Evolutionary conservation across 495 filamentous ascomycete species (phyloP).

Genomic region (Penicillium turbatum): DNA sequence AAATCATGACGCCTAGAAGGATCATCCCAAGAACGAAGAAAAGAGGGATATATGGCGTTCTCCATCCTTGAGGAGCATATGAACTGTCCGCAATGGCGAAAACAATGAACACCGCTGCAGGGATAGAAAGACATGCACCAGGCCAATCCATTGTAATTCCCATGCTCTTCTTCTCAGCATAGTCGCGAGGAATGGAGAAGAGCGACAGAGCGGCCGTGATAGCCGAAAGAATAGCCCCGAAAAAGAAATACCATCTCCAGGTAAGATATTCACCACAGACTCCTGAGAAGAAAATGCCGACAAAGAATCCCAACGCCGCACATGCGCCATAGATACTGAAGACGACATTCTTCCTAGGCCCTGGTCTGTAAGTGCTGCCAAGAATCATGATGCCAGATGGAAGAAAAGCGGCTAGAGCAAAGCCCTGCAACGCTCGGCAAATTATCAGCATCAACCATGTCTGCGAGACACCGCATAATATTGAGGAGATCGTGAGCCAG

Average conservation of each 20-base stretch:
- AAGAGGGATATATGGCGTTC: slow-evolving; percentile 55
- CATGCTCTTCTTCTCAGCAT: slow-evolving; percentile 40
- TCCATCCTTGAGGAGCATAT: slow-evolving; percentile 65
- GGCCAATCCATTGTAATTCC: slow-evolving; percentile 66
- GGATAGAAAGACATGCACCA: slow-evolving; percentile 59
- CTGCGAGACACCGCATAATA: slow-evolving; percentile 67
- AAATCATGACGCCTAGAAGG: slow-evolving; percentile 55
- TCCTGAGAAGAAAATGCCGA: slow-evolving; percentile 78
- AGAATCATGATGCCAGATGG: slow-evolving; percentile 76
- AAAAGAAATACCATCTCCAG: slow-evolving; percentile 81
- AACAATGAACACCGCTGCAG: slow-evolving; percentile 65
- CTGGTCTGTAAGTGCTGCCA: slow-evolving; percentile 75
- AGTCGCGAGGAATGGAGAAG: slow-evolving; percentile 64
- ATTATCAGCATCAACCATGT: slow-evolving; percentile 70
- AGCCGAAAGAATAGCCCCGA: slow-evolving; percentile 56
- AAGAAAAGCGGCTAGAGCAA: slow-evolving; percentile 74
- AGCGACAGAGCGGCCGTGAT: slow-evolving; percentile 52
- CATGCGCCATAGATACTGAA: slow-evolving; percentile 78
- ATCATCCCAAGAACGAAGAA: slow-evolving; percentile 54
- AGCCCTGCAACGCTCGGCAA: slow-evolving; percentile 71
- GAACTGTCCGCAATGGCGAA: slow-evolving; percentile 75
- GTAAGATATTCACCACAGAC: slow-evolving; percentile 56
- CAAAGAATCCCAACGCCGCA: slow-evolving; percentile 75
- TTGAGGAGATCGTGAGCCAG: slow-evolving; percentile 70
- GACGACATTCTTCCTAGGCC: slow-evolving; percentile 79